A percentile compares a stretch with the other conserved stretches of the same genome.
Conservation (phyloP, 371 early-diverging fungal genomes). For the Mortierella sp. region DNA sequence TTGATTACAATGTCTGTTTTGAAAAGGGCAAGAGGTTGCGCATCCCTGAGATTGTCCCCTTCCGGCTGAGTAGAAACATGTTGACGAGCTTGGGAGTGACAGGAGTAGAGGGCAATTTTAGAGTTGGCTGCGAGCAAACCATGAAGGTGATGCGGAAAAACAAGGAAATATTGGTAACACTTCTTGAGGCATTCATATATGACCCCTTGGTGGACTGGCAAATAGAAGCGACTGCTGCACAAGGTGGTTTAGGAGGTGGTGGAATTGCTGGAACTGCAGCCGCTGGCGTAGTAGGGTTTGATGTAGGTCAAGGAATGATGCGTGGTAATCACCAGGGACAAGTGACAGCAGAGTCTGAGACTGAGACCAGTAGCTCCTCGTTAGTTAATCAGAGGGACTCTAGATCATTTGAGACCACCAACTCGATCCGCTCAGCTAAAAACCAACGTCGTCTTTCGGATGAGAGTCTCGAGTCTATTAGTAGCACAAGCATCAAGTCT, state of each 20-base stretch:
- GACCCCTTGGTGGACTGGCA: conserved; percentile 89
- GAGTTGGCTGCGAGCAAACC: conserved; percentile 77
- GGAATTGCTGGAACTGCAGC: not conserved
- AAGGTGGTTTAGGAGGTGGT: conserved; percentile 20
- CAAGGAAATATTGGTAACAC: conserved; percentile 83
- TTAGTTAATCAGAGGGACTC: conserved; percentile 8
- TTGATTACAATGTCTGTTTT: conserved; percentile 98
- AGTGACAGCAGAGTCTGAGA: conserved; percentile 18
- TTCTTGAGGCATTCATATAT: conserved; percentile 93
- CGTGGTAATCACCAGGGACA: conserved; percentile 8
- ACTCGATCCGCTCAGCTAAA: conserved; percentile 16
- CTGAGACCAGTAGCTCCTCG: conserved; percentile 19
- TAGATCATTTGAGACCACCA: conserved; percentile 7
- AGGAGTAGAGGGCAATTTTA: conserved; percentile 87
- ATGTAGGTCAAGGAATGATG: conserved; percentile 6
- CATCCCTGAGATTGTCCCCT: conserved; percentile 97
- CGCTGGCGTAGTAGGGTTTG: conserved; percentile 10
- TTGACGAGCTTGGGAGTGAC: conserved; percentile 82
- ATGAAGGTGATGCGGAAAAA: conserved; percentile 84
- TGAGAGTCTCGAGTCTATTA: conserved; percentile 34
- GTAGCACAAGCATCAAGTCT: conserved; percentile 34
- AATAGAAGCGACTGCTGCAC: conserved; percentile 55
- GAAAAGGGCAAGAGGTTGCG: conserved; percentile 91
- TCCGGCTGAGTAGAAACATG: conserved; percentile 94
- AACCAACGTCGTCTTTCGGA: conserved; percentile 21